Percentiles rank a stretch among this genome's conserved stretches.
Evolutionary conservation across 1,284 basidiomycete species (phyloP).

Genomic region (Ceraceosorus bombacis): DNA sequence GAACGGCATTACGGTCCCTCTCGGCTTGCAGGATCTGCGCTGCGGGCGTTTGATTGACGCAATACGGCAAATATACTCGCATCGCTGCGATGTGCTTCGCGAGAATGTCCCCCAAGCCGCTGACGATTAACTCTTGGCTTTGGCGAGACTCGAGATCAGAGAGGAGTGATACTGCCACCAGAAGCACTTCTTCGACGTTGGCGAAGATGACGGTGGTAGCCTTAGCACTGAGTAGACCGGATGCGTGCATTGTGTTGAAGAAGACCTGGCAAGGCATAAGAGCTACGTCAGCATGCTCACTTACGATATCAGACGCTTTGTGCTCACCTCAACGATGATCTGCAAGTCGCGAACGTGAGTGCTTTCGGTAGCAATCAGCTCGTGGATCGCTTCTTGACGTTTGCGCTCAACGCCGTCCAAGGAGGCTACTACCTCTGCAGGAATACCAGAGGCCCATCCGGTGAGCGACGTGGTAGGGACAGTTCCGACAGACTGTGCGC

Average conservation of each 20-base stretch:
- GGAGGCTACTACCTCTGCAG: slow-evolving; percentile 67
- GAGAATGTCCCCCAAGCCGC: slow-evolving; percentile 77
- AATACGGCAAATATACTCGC: slow-evolving; percentile 78
- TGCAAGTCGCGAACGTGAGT: slow-evolving; percentile 83
- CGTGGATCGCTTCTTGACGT: slow-evolving; percentile 83
- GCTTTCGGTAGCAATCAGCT: slow-evolving; percentile 77
- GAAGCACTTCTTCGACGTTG: slow-evolving; percentile 68
- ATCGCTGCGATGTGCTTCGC: slow-evolving; percentile 66
- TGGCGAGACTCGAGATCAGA: slow-evolving; percentile 79
- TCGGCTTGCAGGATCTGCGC: slow-evolving; percentile 70
- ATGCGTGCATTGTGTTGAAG: slow-evolving; percentile 64
- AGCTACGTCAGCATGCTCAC: slow-evolving; percentile 74
- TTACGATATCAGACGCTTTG: slow-evolving; percentile 81
- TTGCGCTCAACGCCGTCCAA: slow-evolving; percentile 70
- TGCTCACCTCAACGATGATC: slow-evolving; percentile 71
- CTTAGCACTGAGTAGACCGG: slow-evolving; percentile 63
- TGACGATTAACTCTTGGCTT: slow-evolving; percentile 80
- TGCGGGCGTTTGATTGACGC: slow-evolving; percentile 76
- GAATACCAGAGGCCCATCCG: slow-evolving; percentile 83
- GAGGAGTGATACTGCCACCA: slow-evolving; percentile 20
- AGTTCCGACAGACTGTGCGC: slow-evolving; percentile 16
- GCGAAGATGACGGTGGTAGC: slow-evolving; percentile 78
- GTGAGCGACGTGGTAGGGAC: slow-evolving; percentile 49
- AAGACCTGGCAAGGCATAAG: slow-evolving; percentile 85
- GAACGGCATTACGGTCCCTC: slow-evolving; percentile 60